These are phyloP conservation scores for Ochetophila trinervis DNA, from an alignment of 306 rosid genomes.

Conservation along the genomic window DNA sequence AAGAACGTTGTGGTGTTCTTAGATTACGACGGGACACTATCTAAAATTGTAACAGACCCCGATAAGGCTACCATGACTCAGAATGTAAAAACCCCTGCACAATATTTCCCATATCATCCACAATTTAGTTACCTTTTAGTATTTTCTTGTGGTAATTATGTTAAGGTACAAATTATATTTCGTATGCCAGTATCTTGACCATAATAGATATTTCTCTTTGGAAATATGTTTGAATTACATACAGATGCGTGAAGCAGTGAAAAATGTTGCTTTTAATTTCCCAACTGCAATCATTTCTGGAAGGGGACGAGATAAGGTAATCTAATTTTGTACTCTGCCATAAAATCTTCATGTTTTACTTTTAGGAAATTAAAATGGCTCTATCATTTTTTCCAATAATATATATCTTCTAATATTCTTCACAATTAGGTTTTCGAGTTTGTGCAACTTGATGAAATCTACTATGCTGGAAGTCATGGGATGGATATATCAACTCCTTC, in stretches of 20 bases:
- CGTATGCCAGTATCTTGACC: too few relatives aligned
- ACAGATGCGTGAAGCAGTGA: constrained; percentile 51
- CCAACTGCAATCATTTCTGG: constrained; percentile 59
- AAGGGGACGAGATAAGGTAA: constrained; percentile 50
- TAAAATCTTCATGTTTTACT: neutral
- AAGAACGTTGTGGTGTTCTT: constrained; percentile 48
- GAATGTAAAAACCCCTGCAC: constrained; percentile 21
- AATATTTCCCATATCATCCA: too few relatives aligned
- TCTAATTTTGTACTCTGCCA: neutral
- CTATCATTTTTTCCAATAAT: neutral
- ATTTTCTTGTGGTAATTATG: too few relatives aligned
- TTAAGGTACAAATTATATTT: too few relatives aligned
- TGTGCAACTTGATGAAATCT: constrained; percentile 43
- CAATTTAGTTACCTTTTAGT: too few relatives aligned
- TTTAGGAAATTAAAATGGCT: neutral
- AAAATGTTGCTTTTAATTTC: constrained; percentile 37
- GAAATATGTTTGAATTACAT: neutral
- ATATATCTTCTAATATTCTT: neutral
- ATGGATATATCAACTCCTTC: constrained; percentile 59
- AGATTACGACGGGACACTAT: constrained; percentile 65
- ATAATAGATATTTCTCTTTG: too few relatives aligned
- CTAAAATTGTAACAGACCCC: constrained; percentile 50
- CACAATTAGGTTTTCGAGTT: constrained; percentile 43
- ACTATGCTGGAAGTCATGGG: constrained; percentile 78
- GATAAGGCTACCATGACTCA: constrained; percentile 48